These are phyloP conservation scores for Lichina pygmaea DNA, from an alignment of 495 filamentous ascomycete species.

Conservation along the genomic window DNA sequence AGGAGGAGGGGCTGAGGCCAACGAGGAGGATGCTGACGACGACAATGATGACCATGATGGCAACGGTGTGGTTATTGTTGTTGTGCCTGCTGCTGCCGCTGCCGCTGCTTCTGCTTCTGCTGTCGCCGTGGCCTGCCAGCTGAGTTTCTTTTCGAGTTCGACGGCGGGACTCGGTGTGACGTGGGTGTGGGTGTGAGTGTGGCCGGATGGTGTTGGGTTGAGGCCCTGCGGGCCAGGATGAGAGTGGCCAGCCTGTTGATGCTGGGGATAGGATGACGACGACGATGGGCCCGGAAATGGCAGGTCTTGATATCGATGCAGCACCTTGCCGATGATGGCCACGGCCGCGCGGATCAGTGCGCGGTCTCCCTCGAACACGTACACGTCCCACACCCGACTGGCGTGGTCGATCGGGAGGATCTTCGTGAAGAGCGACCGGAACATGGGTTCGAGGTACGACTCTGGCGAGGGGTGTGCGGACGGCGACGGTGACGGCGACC, in stretches of 20 bases:
- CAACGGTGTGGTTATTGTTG: too few species aligned
- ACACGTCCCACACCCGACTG: conserved; percentile 74
- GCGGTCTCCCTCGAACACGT: conserved; percentile 76
- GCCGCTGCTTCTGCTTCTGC: not conserved
- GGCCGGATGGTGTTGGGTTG: too few species aligned
- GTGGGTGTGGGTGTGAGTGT: too few species aligned
- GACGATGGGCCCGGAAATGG: conserved; percentile 7
- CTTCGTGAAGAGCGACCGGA: conserved; percentile 28
- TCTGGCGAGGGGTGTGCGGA: conserved; percentile 2
- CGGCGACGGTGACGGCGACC: conserved; percentile 8
- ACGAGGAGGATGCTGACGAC: too few species aligned
- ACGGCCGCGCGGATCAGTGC: conserved; percentile 56
- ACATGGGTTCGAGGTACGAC: conserved; percentile 28
- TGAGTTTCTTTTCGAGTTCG: too few species aligned
- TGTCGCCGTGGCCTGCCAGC: not conserved
- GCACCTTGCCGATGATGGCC: conserved; percentile 31
- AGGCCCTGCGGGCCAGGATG: too few species aligned
- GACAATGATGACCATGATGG: too few species aligned
- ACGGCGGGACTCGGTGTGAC: too few species aligned
- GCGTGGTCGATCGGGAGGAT: conserved; percentile 42
- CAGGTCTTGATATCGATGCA: conserved; percentile 8
- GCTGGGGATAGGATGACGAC: conserved; percentile 13
- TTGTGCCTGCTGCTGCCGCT: too few species aligned
- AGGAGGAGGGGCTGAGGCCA: too few species aligned
- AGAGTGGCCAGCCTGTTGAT: conserved; percentile 11